These are phyloP conservation scores for Microdochium bolleyi DNA, from an alignment of 2,329 filamentous ascomycete species.

Conservation along the genomic window DNA sequence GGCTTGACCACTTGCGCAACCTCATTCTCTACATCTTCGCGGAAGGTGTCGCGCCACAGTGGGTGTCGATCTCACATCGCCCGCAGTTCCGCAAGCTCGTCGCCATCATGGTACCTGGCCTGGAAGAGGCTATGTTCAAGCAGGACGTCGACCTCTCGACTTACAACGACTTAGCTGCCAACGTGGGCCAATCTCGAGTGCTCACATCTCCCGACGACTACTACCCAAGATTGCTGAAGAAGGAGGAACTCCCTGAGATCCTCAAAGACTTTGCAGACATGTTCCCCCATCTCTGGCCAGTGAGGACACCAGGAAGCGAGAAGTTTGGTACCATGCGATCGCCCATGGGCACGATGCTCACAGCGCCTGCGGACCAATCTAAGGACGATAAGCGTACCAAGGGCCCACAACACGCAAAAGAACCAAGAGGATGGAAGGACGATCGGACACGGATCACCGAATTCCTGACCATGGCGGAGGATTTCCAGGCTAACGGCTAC, in stretches of 20 bases:
- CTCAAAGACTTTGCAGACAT: conserved; percentile 68
- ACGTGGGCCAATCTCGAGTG: conserved; percentile 22
- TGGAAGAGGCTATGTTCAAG: conserved; percentile 87
- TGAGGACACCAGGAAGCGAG: conserved; percentile 80
- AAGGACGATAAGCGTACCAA: conserved; percentile 58
- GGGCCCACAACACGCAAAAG: conserved; percentile 52
- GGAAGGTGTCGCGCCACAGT: conserved; percentile 56
- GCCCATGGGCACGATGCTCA: conserved; percentile 77
- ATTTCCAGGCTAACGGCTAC: conserved; percentile 79
- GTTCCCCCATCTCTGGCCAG: conserved; percentile 83
- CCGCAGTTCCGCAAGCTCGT: conserved; percentile 71
- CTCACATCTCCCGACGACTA: conserved; percentile 49
- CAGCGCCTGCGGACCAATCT: conserved; percentile 60
- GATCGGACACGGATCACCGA: conserved; percentile 75
- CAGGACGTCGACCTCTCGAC: conserved; percentile 40
- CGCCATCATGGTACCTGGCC: conserved; percentile 81
- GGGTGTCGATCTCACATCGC: conserved; percentile 55
- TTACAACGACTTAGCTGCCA: conserved; percentile 29
- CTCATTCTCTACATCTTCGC: conserved; percentile 60
- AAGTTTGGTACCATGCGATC: conserved; percentile 77
- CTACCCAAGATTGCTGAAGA: conserved; percentile 45
- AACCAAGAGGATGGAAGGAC: conserved; percentile 61
- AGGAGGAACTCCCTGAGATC: conserved; percentile 41
- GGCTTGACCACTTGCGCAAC: conserved; percentile 54
- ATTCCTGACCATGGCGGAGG: conserved; percentile 63